A percentile compares a stretch with the other conserved stretches of the same genome.
Conservation (phyloP, 139 green algal genomes). For the Picochlorum sp. region DNA sequence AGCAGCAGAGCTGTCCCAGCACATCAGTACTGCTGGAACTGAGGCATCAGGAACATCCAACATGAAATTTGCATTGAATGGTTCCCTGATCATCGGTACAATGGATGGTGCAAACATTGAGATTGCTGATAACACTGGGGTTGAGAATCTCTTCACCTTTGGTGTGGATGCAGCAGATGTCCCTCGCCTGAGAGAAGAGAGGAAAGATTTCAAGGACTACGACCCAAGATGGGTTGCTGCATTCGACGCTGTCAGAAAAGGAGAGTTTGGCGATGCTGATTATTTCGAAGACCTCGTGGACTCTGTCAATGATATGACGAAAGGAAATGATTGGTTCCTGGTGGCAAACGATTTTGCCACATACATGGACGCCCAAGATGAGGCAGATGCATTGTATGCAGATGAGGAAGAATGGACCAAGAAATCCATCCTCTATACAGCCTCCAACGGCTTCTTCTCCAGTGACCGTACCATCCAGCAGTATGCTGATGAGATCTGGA, state of each 20-base stretch:
- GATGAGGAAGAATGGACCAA: constrained; percentile 59
- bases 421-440: constrained; percentile 66
- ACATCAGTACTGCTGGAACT: constrained; percentile 86
- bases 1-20: constrained; percentile 71
- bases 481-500: constrained; percentile 79
- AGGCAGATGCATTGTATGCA: constrained; percentile 69
- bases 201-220: constrained; percentile 74
- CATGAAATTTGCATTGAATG: constrained; percentile 99
- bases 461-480: constrained; percentile 70
- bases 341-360: constrained; percentile 77
- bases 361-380: constrained; percentile 82
- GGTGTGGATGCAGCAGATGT: constrained; percentile 59
- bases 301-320: constrained; percentile 71
- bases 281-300: constrained; percentile 88
- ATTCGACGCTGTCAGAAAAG: constrained; percentile 43
- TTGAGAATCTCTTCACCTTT: constrained; percentile 86
- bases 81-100: constrained; percentile 94
- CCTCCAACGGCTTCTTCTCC: constrained; percentile 63
- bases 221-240: constrained; percentile 56
- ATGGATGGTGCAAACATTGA: constrained; percentile 98
- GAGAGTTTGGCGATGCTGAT: constrained; percentile 83
- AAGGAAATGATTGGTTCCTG: constrained; percentile 69
- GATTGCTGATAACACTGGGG: constrained; percentile 82
- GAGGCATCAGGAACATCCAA: constrained; percentile 84
- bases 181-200: constrained; percentile 57